Base-by-base conservation (phyloP, 2,329 filamentous ascomycete species). In the Cordyceps cateniannulata region DNA sequence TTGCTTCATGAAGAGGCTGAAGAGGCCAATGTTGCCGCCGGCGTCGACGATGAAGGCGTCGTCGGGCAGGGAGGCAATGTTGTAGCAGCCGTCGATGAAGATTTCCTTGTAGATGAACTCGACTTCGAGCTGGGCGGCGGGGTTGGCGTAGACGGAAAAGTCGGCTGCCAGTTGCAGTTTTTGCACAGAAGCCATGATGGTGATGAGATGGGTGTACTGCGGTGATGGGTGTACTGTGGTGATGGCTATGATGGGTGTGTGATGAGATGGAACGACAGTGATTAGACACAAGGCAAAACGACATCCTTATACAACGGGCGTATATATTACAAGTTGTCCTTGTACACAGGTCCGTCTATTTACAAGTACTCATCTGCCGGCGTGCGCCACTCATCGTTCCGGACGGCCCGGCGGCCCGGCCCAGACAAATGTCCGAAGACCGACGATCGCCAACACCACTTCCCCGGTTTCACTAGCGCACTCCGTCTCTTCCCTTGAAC, bases 21-120 rank as follows among this genome's bases (percentile, higher is more conserved):
- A 69, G 25, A 70, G 45, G 44, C 68, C 68, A 32, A 70, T 68
- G 57, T 70, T 67, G 47, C 64, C 68, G 22, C 68, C 68, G 14
- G 62, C 67, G 49, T 69, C 68, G 27, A 69, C 55, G 16, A 68
- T 59, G 42, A 66, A 64, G n/a, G 62, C 50, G 3, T 63, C 55
- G 3, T 57, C 25, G 0, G 66, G 58, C 2, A 69, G 47, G 1
- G 53, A 0, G 0, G 54, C 50, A 4, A 63, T 53, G 25, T 66
- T 64, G 53, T 69, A 69, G 60, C 66, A 67, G 12, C 61, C 47
- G 52, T 69, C 66, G 22, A 62, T 20, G 25, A 63, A 69, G 16
- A 69, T 68, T 35, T 68, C 65, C 22, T 64, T 65, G 59, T 68
- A 65, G 22, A 68, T 65, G 44, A 65, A 65, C 1, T 58, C 54